Evolutionary conservation across 2,329 filamentous ascomycete species (phyloP), one percentile per base, ranked within the genome.

Genomic region (Talaromyces sp.): DNA sequence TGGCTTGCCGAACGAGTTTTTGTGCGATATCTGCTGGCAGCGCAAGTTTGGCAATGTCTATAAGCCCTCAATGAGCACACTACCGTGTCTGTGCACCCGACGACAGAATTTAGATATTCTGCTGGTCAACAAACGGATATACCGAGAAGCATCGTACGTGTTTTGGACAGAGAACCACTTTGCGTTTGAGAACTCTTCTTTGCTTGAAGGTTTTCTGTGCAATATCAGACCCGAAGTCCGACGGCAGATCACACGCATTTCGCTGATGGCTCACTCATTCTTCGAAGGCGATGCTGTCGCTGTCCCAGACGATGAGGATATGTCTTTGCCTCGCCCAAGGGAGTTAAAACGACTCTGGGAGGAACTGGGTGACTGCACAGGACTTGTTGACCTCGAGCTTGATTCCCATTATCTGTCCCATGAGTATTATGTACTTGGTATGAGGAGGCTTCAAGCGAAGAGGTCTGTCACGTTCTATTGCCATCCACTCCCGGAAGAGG

Each of bases 371-470:
- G 49, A 27, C 2, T 53, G 49, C 27, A 22, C 8, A 4, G 49
- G 49, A 9, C 49, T 53, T 28, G 49, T 53, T 53, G 49, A 53
- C 17, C 49, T 53, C 19, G 49, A 53, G 27, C 15, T 53, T n/a
- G 49, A 53, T 19, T n/a, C 49, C 17, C 65, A 73, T 30, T 58
- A 63, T 10, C 57, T 68, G 59, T 59, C 70, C 63, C 11, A 30
- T 27, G 17, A 17, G 22, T 17, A 22, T 19, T 32, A 53, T 30
- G 28, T 53, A 8, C 49, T 53, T 30, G 49, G 49, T 19, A 53
- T 53, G 49, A 27, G 49, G 19, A 53, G 49, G 28, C 49, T 53
- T n/a, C 13, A 30, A 27, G 25, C 15, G 8, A 53, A 30, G 49
- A 27, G 49, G 15, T 53, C 28, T n/a, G 49, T 53, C 28, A 30